These are phyloP conservation scores for Kazachstania taianensis DNA, from an alignment of 805 yeast species.

Conservation along the genomic window DNA sequence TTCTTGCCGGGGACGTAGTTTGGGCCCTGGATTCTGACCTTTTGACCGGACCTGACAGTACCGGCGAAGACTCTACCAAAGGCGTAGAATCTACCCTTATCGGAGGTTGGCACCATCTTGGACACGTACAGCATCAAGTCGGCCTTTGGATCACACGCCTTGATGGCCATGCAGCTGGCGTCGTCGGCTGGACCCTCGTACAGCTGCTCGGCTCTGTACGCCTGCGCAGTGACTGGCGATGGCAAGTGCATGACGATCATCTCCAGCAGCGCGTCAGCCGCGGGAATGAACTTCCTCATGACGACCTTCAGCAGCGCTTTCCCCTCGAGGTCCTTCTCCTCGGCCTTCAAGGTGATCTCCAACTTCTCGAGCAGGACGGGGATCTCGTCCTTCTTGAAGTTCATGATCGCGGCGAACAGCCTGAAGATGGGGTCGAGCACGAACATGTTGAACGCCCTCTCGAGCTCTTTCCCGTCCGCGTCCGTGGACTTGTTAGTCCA, in stretches of 20 bases:
- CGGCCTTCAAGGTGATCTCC: conserved; percentile 86
- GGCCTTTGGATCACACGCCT: conserved; percentile 96
- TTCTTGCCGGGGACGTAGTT: conserved; percentile 98
- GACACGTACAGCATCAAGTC: conserved; percentile 98
- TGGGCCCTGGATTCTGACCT: conserved; percentile 99
- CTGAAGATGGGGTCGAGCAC: conserved; percentile 98
- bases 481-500: conserved; percentile 95
- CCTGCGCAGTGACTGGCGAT: conserved; percentile 98
- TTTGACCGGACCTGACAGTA: conserved; percentile 97
- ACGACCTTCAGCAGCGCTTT: conserved; percentile 96
- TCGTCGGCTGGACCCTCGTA: conserved; percentile 98
- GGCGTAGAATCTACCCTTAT: conserved; percentile 99
- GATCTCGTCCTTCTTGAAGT: conserved; percentile 96
- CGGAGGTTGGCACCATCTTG: conserved; percentile 99
- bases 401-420: conserved; percentile 93
- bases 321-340: conserved; percentile 97
- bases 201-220: conserved; percentile 96
- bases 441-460: conserved; percentile 99
- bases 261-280: conserved; percentile 98
- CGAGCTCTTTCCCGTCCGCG: conserved; percentile 88
- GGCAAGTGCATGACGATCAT: conserved; percentile 98
- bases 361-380: conserved; percentile 85
- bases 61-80: conserved; percentile 99
- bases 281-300: conserved; percentile 99
- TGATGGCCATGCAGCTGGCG: conserved; percentile 81